Percentiles rank a stretch among this genome's conserved stretches.
phyloP scores from a whole-genome alignment of 306 rosid species.

The Corylus americana region DNA sequence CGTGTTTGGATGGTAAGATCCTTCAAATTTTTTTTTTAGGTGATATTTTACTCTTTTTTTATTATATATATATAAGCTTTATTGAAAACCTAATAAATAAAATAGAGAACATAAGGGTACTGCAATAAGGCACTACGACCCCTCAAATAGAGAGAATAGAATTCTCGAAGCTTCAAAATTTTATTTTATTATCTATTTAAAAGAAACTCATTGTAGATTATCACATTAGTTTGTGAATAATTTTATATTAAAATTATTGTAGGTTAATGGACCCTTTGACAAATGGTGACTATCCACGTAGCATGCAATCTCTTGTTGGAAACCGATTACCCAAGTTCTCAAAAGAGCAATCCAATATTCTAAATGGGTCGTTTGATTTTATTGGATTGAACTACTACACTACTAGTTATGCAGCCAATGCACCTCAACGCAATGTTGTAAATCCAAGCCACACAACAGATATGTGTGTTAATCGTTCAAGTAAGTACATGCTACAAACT shows the following conservation, averaged over 20 bases:
- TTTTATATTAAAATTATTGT: neutral
- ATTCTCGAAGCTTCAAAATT: too few species aligned
- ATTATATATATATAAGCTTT: too few species aligned
- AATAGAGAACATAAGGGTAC: too few species aligned
- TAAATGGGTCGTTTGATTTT: slow-evolving; percentile 60
- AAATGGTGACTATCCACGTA: slow-evolving; percentile 55
- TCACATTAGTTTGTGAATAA: too few species aligned
- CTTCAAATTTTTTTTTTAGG: too few species aligned
- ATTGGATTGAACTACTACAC: slow-evolving; percentile 66
- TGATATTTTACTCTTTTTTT: too few species aligned
- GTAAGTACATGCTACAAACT: slow-evolving; percentile 26
- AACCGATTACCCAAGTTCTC: slow-evolving; percentile 54
- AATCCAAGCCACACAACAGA: slow-evolving; percentile 35
- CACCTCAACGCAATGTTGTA: slow-evolving; percentile 17
- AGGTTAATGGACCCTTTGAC: slow-evolving; percentile 66
- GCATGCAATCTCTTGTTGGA: slow-evolving; percentile 42
- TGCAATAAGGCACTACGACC: too few species aligned
- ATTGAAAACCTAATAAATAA: too few species aligned
- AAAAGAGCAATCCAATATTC: slow-evolving; percentile 33
- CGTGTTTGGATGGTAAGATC: slow-evolving; percentile 28
- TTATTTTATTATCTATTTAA: too few species aligned
- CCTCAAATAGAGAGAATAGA: too few species aligned
- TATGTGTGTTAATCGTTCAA: slow-evolving; percentile 24
- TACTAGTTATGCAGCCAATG: slow-evolving; percentile 39
- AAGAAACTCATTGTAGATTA: too few species aligned